A percentile compares a stretch with the other conserved stretches of the same genome.
phyloP scores from a whole-genome alignment of 352 stramenopile species.

The Pythium coloratum region DNA sequence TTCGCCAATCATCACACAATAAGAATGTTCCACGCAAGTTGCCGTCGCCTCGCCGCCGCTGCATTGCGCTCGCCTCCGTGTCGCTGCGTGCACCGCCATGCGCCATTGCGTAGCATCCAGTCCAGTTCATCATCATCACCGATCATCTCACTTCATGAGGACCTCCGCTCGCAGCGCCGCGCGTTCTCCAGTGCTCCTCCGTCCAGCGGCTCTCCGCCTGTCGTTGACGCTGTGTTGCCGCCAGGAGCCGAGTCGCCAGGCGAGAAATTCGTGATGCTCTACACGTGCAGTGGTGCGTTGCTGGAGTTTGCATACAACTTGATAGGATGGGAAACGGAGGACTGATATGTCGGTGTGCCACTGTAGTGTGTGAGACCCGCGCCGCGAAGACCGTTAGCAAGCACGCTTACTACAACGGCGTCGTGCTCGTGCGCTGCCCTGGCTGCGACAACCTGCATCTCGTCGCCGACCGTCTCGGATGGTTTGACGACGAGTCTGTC shows the following conservation, averaged over 20 bases:
- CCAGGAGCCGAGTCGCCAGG: constrained; percentile 77
- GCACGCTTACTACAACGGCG: constrained; percentile 96
- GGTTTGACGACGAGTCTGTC: constrained; percentile 90
- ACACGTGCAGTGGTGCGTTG: constrained; percentile 90
- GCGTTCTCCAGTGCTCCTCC: constrained; percentile 19
- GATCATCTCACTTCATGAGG: not conserved
- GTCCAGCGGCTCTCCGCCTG: constrained; percentile 5
- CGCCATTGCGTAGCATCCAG: not conserved
- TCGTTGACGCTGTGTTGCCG: constrained; percentile 19
- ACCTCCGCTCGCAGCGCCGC: constrained; percentile 3
- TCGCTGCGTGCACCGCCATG: not conserved
- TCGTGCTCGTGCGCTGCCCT: constrained; percentile 97
- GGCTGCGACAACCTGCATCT: constrained; percentile 98
- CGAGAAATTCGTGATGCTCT: constrained; percentile 98
- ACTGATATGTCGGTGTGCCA: not conserved
- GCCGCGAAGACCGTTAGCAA: constrained; percentile 97
- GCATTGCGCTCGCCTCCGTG: not conserved
- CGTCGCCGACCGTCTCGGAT: constrained; percentile 94
- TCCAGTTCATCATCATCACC: not conserved
- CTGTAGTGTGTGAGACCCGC: constrained; percentile 94
- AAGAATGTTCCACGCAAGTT: not conserved
- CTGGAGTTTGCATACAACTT: not conserved
- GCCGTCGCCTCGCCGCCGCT: not conserved
- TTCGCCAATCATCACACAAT: constrained; percentile 6
- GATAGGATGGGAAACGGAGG: not conserved